Base-by-base conservation (phyloP, 106 monocot species). In the Phalaenopsis aphrodite region DNA sequence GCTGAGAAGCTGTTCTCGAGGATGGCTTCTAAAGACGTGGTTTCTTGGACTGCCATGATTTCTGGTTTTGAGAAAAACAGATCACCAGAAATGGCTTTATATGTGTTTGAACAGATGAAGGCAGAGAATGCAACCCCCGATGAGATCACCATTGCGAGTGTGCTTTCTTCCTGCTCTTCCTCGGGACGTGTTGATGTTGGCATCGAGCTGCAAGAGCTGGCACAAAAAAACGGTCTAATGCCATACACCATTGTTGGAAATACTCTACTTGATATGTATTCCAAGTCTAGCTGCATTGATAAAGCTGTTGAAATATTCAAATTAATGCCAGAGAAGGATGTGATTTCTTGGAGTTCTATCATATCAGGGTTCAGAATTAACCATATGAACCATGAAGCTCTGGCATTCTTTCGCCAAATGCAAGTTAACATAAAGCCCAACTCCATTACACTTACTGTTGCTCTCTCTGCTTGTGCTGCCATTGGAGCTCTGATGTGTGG, bases 11-110 rank as follows among this genome's bases (percentile, higher is more conserved):
- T 90, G 41, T 98, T 98, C 77, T 86, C 72, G 17, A 67, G 75
- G 42, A 87, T 84, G 81, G 81, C 45, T 5, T 78, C 75, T 0
- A 92, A 87, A 81, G 94, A 92, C 82, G 82, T 94, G 21, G 88
- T 98, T 23, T 86, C 97, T 12, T 98, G 97, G 97, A 98, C 97
- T 8, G 76, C 94, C 1, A 94, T 97, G 97, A 94, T 98, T 81
- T 94, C 92, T 41, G 89, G 94, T 19, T 94, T 89, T 42, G 97
- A 98, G 81, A 94, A 87, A 78, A 92, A 89, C 47, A 80, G 84
- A 1, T 84, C 68, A 4, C 89, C 94, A 2, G 84, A 83, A 18
- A 79, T 81, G 75, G 94, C 97, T 75, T 76, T 98, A 45, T 84
- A 92, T 61, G 39, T 89, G 24, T 97, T 84, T 52, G 73, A 83